Evolutionary conservation across 1,139 yeast species (phyloP), one percentile per base, ranked within the genome.

Genomic region (Suhomyces panamericanus): DNA sequence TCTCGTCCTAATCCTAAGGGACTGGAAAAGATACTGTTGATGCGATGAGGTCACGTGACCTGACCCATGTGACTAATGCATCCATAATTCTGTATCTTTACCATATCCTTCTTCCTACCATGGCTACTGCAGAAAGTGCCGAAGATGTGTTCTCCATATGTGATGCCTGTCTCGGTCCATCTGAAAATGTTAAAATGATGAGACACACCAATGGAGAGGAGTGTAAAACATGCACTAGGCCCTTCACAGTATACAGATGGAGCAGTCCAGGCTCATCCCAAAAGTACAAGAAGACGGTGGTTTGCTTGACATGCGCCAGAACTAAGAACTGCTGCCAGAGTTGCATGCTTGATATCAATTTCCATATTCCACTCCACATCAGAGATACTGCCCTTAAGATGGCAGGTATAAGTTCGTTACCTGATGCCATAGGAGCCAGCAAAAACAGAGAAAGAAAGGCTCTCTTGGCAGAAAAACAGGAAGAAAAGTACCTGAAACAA

Each of bases 181-280:
- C 80, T 43, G 77, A 80, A 15, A 78, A 83, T 52, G 62, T 87
- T 14, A 80, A 88, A 39, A 82, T 91, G 87, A 76, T 82, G 6
- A 76, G 87, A 52, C 93, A 86, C 46, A 67, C 68, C n/a, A 69
- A 77, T 42, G 97, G 96, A 1, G 86, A 80, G 13, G 87, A 86
- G 57, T 85, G 93, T 57, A 81, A 80, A 56, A 70, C 87, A 15
- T 91, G 98, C 58, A 85, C 95, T 0, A 69, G 95, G 39, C 91
- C 96, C 0, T 91, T 85, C 68, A 83, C 91, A 0, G 83, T 85
- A 4, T 90, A 81, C 60, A 75, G 86, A 50, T 89, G 96, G 95
- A 77, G 77, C 41, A 66, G 70, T 9, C 55, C 60, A 35, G 66
- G 71, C 33, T 61, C 67, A 11, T 37, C 51, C 36, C 62, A 59